Evolutionary conservation across 2,329 filamentous ascomycete species (phyloP), one percentile per base, ranked within the genome.

Genomic region (Ophiostoma sp.): DNA sequence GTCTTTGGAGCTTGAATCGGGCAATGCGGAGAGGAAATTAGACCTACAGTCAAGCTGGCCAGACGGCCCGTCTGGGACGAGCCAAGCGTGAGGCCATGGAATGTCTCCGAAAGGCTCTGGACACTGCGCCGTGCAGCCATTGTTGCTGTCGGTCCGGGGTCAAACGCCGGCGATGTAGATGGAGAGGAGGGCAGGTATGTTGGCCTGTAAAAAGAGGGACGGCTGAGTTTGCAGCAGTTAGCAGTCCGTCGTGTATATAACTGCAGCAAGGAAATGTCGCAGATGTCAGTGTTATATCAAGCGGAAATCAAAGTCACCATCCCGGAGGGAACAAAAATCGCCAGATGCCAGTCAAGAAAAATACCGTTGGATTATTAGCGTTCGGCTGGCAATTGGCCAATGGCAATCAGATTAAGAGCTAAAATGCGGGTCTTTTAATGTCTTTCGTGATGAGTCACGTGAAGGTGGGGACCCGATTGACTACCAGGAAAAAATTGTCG

Each of bases 121-220:
- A 69, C 71, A 57, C 72, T 54, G 67, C 68, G 69, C 52, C 72
- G 72, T 35, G 72, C 48, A 36, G 72, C 71, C 72, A 73, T 73
- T 66, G 64, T n/a, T 41, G n/a, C n/a, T 41, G 44, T 68, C 23
- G 41, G n/a, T 15, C 23, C 27, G 60, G 6, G 27, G 57, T 13
- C 10, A 13, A 33, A 31, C 20, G 15, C 65, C 35, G 62, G 35
- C 35, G 35, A 39, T 39, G 35, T 39, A n/a, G 33, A 10, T 35
- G 6, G 17, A 23, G 62, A 8, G 20, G n/a, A 31, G 62, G 8
- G 4, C 6, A 8, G 20, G 20, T 8, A 3, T 39, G 10, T 11
- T 65, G 3, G 10, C n/a, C 4, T 20, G 35, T 10, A 31, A 31
- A 3, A 20, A 13, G 62, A 20, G 17, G 20, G n/a, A 20, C n/a